These are phyloP conservation scores for Chloropicon primus DNA, from an alignment of 139 green algal genomes.

Conservation along the genomic window DNA sequence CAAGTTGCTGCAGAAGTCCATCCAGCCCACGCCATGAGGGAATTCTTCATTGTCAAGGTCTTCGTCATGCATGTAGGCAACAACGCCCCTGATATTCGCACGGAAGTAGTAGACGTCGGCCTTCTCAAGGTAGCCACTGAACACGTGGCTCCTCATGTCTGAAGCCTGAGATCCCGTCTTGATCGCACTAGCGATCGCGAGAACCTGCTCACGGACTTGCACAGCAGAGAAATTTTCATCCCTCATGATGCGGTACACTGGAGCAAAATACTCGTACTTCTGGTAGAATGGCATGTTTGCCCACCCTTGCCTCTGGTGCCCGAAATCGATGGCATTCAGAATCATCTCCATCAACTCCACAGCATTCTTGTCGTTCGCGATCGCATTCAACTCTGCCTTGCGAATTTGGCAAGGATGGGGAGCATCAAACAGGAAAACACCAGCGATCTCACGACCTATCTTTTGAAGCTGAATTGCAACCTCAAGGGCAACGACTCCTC, in stretches of 20 bases:
- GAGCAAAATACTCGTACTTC: conserved; percentile 75
- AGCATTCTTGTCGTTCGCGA: conserved; percentile 50
- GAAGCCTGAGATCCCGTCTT: conserved; percentile 52
- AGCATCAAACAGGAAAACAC: conserved; percentile 45
- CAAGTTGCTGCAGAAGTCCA: conserved; percentile 45
- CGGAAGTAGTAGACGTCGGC: conserved; percentile 63
- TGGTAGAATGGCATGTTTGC: conserved; percentile 18
- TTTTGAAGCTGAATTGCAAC: conserved; percentile 63
- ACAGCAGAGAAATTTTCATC: conserved; percentile 53
- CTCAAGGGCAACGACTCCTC: conserved; percentile 63
- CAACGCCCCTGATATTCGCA: conserved; percentile 37
- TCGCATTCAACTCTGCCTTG: conserved; percentile 28
- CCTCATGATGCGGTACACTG: conserved; percentile 78
- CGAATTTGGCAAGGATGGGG: conserved; percentile 51
- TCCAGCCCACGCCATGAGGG: conserved; percentile 61
- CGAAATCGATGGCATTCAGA: conserved; percentile 59
- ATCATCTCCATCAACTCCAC: conserved; percentile 89
- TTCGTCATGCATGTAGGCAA: conserved; percentile 70
- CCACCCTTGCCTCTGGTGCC: conserved; percentile 46
- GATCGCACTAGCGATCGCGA: conserved; percentile 56
- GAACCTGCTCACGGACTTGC: conserved; percentile 34
- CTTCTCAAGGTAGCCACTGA: conserved; percentile 9
- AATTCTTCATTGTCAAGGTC: conserved; percentile 8
- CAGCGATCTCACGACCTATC: conserved; percentile 58
- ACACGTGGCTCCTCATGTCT: conserved; percentile 58